Percentiles rank a stretch among this genome's conserved stretches.
Conservation (phyloP, 805 yeast genomes). For the Candida xiaguanensis region DNA sequence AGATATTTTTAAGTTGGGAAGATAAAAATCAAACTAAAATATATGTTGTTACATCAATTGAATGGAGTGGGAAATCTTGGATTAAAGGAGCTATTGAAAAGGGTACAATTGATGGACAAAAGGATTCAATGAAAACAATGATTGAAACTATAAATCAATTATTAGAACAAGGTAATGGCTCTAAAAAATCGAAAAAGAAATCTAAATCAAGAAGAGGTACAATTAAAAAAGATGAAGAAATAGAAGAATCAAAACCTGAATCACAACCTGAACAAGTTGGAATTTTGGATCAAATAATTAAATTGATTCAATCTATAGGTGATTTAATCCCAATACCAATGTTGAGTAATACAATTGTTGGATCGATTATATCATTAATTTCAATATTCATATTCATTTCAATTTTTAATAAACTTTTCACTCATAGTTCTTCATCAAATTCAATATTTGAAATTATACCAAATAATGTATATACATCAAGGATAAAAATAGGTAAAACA, state of each 20-base stretch:
- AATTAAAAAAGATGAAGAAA: slow-evolving; percentile 9
- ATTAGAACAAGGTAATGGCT: slow-evolving; percentile 15
- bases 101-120: slow-evolving; percentile 71
- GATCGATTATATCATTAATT: slow-evolving; percentile 15
- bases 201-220: slow-evolving; percentile 11
- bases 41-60: slow-evolving; percentile 50
- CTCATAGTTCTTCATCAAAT: not conserved
- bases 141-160: slow-evolving; percentile 44
- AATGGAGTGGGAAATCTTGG: slow-evolving; percentile 79
- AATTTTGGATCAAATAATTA: slow-evolving; percentile 16
- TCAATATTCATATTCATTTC: slow-evolving; percentile 13
- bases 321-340: slow-evolving; percentile 25
- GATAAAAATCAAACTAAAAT: slow-evolving; percentile 50
- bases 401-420: slow-evolving; percentile 9
- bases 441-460: slow-evolving; percentile 7
- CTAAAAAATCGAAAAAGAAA: slow-evolving; percentile 10
- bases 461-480: slow-evolving; percentile 10
- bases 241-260: slow-evolving; percentile 14
- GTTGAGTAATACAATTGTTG: slow-evolving; percentile 19
- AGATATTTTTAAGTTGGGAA: slow-evolving; percentile 61
- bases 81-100: slow-evolving; percentile 72
- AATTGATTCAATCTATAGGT: slow-evolving; percentile 23
- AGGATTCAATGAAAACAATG: slow-evolving; percentile 50
- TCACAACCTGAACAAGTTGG: slow-evolving; percentile 13
- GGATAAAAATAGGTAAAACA: slow-evolving; percentile 25